A percentile compares a stretch with the other conserved stretches of the same genome.
Conservation (phyloP, 345 rosid species). For the Linum usitatissimum region DNA sequence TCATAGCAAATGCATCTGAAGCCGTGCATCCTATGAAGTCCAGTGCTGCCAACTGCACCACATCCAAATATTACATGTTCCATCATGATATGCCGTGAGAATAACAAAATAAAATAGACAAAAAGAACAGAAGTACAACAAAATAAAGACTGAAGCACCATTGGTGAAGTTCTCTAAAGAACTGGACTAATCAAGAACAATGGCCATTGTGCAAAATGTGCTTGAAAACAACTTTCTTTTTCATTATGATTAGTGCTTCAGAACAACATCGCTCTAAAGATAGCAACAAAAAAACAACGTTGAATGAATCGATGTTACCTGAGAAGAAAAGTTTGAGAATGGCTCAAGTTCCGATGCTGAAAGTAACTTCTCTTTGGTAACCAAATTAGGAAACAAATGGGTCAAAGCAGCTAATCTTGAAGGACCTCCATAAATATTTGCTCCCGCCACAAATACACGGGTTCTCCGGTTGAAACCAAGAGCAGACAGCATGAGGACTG, state of each 20-base stretch:
- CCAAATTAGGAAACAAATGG: conserved; percentile 72
- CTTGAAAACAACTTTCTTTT: too few species aligned
- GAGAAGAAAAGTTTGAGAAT: conserved; percentile 77
- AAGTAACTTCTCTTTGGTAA: conserved; percentile 85
- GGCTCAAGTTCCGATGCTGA: conserved; percentile 67
- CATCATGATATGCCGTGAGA: neutral
- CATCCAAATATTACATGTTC: conserved; percentile 12
- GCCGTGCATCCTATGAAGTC: conserved; percentile 86
- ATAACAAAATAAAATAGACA: neutral
- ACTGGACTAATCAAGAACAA: neutral
- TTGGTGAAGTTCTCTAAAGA: neutral
- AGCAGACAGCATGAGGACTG: conserved; percentile 85
- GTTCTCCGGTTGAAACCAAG: conserved; percentile 85
- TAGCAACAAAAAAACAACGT: neutral
- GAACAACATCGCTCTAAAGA: too few species aligned
- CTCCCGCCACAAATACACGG: conserved; percentile 73
- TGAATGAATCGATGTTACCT: conserved; percentile 33
- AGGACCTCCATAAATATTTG: conserved; percentile 70
- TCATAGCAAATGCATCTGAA: conserved; percentile 86
- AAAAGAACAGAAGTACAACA: neutral
- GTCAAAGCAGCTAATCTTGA: conserved; percentile 59
- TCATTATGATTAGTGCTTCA: too few species aligned
- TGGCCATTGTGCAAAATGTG: too few species aligned
- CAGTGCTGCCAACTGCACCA: conserved; percentile 65
- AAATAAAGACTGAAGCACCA: neutral